Base-by-base conservation (phyloP, 768 basidiomycete species). In the Suillus subalutaceus region DNA sequence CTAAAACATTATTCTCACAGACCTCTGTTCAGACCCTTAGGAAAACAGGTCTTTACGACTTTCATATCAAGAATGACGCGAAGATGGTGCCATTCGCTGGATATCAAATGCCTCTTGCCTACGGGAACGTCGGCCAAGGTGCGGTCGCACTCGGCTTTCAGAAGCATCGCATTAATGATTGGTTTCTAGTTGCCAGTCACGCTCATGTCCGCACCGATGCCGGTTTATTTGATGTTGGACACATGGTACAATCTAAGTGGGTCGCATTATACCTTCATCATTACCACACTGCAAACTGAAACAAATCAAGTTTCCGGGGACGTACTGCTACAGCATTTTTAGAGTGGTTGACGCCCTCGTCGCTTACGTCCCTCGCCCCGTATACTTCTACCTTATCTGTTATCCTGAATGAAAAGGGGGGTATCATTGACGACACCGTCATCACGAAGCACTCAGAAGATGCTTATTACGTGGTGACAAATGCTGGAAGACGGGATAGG, bases 81-180 rank as follows among this genome's bases (percentile, higher is more conserved):
- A 96, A 96, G 79, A 96, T 99, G 94, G 95, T 97, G 0, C 90
- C 94, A 0, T 99, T 98, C 77, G 97, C 94, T 3, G 97, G 97
- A 7, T 99, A 89, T 78, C 86, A 88, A 5, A 99, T 99, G 97
- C 97, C 97, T 0, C 82, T 99, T 53, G 77, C 86, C 4, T 99
- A 98, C 72, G 93, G 89, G 6, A 83, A 86, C 38, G 85, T 92
- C 58, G 94, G 94, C 6, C 92, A 94, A 83, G 86, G 92, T 90
- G 66, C 66, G 85, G 74, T 52, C 41, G 15, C 44, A 58, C 6
- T 48, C 64, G 63, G 13, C 44, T 52, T 46, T 63, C 58, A 43
- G 38, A 32, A n/a, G 65, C 70, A 61, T 64, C 50, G 43, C 53
- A 46, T 58, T 35, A 66, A 53, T 58, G 62, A 57, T 52, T 46